Base-by-base conservation (phyloP, 176 grass and related monocot species). In the Chrysopogon serrulatus region DNA sequence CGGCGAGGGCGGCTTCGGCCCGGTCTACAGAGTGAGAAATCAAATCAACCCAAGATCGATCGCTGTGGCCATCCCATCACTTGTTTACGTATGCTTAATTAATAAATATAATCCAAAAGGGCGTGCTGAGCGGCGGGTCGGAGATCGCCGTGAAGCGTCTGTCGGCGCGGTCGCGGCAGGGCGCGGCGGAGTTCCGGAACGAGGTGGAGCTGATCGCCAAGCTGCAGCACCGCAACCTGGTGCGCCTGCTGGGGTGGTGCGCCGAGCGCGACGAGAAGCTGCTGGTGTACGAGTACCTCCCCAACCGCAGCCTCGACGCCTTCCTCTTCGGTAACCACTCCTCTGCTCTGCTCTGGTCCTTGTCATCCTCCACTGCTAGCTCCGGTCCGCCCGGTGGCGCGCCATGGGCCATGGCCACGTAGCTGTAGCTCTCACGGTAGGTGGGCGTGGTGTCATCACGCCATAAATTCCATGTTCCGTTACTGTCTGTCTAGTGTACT, bases 141-240 rank as follows among this genome's bases (percentile, higher is more conserved):
- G 92, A 97, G 86, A 87, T 97, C 27, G 94, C 94, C 2, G 92
- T 97, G 56, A 97, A 97, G 87, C 90, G 94, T 26, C 92, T 94
- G 30, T 97, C 94, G 36, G 88, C 83, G 41, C 60, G 85, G 78
- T 97, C 94, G 18, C 68, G 86, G 82, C 94, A 97, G 87, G 94
- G 94, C 40, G 57, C 75, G 2, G 80, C 75, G 17, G 94, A 97
- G 88, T 97, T 97, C 84, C 49, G 90, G 70, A 97, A 97, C 53
- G 94, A 97, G 86, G 92, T 94, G 43, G 92, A 97, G 79, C 90
- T 88, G 27, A 97, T 97, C 81, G 94, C 94, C 40, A 97, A 97
- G 78, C 92, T 97, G 56, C 94, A 97, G 90, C 94, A 97, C 86
- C 81, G 94, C 65, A 97, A 97, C 85, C 88, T 97, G n/a, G 94